phyloP scores from a whole-genome alignment of 805 yeast species.

The Kodamaea nitidulidarum region DNA sequence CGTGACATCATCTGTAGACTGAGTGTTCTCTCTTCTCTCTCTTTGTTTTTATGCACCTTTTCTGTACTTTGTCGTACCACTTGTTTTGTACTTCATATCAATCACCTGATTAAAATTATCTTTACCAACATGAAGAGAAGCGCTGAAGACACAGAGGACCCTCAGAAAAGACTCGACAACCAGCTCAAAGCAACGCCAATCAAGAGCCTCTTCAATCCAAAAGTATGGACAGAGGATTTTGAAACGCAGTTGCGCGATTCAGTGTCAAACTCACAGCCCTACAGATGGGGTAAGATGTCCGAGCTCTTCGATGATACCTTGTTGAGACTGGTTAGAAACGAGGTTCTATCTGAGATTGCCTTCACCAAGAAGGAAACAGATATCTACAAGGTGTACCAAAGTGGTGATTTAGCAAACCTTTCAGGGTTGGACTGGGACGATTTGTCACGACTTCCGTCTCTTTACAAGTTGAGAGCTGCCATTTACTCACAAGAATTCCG shows the following conservation, averaged over 20 bases:
- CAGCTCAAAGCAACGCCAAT: constrained; percentile 3
- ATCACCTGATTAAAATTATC: constrained; percentile 5
- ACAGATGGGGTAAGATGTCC: constrained; percentile 82
- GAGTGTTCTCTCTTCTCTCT: too few species aligned
- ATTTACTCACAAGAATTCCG: constrained; percentile 84
- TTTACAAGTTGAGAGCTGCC: constrained; percentile 78
- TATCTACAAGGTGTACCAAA: constrained; percentile 86
- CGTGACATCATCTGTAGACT: too few species aligned
- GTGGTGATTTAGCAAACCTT: constrained; percentile 87
- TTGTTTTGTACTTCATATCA: too few species aligned
- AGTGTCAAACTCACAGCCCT: constrained; percentile 66
- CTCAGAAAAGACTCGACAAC: constrained; percentile 5
- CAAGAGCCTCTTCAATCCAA: constrained; percentile 35
- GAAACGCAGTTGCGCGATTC: constrained; percentile 35
- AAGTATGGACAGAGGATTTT: constrained; percentile 45
- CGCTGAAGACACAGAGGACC: constrained; percentile 3
- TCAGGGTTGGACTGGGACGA: constrained; percentile 81
- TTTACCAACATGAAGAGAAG: constrained; percentile 6
- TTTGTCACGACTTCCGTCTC: constrained; percentile 63
- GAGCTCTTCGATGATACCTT: constrained; percentile 72
- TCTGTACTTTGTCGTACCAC: too few species aligned
- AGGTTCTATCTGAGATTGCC: constrained; percentile 76
- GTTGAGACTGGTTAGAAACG: constrained; percentile 75
- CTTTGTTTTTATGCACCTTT: too few species aligned
- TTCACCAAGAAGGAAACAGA: constrained; percentile 97